Percentiles rank a stretch among this genome's conserved stretches.
phyloP scores from a whole-genome alignment of 1,139 yeast genomes.

The Nakaseomyces bracarensis region DNA sequence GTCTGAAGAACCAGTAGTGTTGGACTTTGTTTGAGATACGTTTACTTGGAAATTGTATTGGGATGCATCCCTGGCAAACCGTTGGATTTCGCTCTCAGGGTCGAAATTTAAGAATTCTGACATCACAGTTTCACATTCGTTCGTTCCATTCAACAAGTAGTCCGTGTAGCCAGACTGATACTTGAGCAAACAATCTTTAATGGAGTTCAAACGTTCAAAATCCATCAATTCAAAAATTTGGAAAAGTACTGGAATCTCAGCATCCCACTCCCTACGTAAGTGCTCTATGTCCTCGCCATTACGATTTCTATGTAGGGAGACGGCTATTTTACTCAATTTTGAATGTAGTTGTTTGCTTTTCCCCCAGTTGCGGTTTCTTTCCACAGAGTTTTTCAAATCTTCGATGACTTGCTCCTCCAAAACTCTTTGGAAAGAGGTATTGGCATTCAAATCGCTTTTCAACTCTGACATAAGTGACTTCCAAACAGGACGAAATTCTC shows the following conservation, averaged over 20 bases:
- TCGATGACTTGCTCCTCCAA: slow-evolving; percentile 50
- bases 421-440: slow-evolving; percentile 43
- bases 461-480: slow-evolving; percentile 45
- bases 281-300: slow-evolving; percentile 13
- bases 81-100: slow-evolving; percentile 48
- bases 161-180: slow-evolving; percentile 57
- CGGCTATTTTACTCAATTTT: slow-evolving; percentile 37
- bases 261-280: slow-evolving; percentile 46
- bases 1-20: too few relatives aligned
- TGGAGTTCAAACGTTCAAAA: slow-evolving; percentile 50
- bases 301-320: slow-evolving; percentile 3
- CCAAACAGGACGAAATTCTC: slow-evolving; percentile 53
- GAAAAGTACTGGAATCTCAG: slow-evolving; percentile 69
- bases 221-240: slow-evolving; percentile 73
- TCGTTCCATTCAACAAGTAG: slow-evolving; percentile 39
- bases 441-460: slow-evolving; percentile 45
- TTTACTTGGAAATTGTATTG: slow-evolving; percentile 17
- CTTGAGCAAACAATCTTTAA: slow-evolving; percentile 61
- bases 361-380: slow-evolving; percentile 45
- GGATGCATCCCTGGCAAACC: slow-evolving; percentile 45
- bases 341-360: slow-evolving; percentile 38
- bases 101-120: slow-evolving; percentile 55
- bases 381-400: slow-evolving; percentile 46
- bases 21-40: neutral
- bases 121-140: slow-evolving; percentile 56